These are phyloP conservation scores for Orbilia javanica DNA, from an alignment of 2,329 filamentous ascomycete genomes.

Conservation along the genomic window DNA sequence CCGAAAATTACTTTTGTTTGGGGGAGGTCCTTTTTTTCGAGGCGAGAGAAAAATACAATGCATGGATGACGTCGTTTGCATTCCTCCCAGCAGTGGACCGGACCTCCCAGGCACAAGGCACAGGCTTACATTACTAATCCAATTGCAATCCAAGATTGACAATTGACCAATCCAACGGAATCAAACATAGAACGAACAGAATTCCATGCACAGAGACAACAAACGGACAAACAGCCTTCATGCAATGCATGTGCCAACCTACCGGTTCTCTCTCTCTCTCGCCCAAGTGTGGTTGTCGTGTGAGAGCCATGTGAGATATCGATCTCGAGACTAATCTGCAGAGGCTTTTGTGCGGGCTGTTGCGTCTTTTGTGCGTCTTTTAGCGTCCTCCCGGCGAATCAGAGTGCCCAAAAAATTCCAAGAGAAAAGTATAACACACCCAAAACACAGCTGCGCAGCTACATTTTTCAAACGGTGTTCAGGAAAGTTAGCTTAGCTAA, in stretches of 20 bases:
- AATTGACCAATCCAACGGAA: neutral
- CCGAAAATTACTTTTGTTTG: too few species aligned
- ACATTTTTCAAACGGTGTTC: too few species aligned
- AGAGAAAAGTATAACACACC: slow-evolving; percentile 18
- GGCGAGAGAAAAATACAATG: neutral
- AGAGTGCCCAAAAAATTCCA: neutral
- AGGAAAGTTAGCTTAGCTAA: too few species aligned
- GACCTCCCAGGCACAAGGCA: neutral
- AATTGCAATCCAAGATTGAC: neutral
- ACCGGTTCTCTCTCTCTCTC: too few species aligned
- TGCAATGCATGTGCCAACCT: neutral
- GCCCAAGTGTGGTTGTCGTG: too few species aligned
- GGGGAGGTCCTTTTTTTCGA: too few species aligned
- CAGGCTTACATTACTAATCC: neutral
- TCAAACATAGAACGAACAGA: too few species aligned
- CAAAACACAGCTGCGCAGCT: neutral
- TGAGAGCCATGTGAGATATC: neutral
- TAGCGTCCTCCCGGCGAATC: slow-evolving; percentile 39
- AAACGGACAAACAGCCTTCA: too few species aligned
- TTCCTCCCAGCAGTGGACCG: neutral
- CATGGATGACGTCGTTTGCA: neutral
- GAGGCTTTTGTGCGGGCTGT: slow-evolving; percentile 27
- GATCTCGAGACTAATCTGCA: neutral
- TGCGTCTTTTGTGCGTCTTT: slow-evolving; percentile 52
- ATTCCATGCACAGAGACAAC: too few species aligned